Evolutionary conservation across 345 rosid species (phyloP), one percentile per base, ranked within the genome.

Genomic region (Salix suchowensis): DNA sequence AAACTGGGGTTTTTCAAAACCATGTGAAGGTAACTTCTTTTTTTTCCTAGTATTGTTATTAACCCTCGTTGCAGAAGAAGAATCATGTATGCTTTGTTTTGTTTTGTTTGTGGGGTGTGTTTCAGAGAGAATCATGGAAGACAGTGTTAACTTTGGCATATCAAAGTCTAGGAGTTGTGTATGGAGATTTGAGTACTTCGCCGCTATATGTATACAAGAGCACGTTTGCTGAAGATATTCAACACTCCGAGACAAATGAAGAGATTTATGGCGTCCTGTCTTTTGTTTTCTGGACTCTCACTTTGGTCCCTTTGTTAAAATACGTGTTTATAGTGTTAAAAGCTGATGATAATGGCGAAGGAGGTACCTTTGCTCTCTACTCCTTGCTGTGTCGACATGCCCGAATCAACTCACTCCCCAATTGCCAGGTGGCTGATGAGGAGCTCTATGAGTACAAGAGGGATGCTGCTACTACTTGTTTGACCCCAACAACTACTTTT

Each of bases 261-360:
- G 98, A 94, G 89, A 94, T 94, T 73, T 94, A 76, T 71, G 97
- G 98, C 40, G 98, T 91, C 30, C 81, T 94, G 72, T 94, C 96
- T n/a, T 89, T 89, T 84, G 82, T 94, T 48, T 91, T 94, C 70
- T 94, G 98, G 98, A 94, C 98, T 3, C 83, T 94, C 58, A 92
- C 98, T 62, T 84, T 94, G 68, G 83, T 94, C n/a, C 97, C 98
- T 74, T 83, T 94, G 72, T 71, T 94, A 30, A 94, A 94, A 77
- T 94, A 94, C 70, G 97, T 92, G 40, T 87, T 91, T 71, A 87
- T 94, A 36, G 97, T 94, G 70, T 88, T 92, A 9, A 85, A 83
- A 80, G 98, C 98, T 24, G 98, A 94, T 72, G 98, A 94, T 65
- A 94, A 92, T 78, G 97, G 97, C 1, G 97, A 94, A 85, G 98